Percentiles rank a stretch among this genome's conserved stretches.
These are phyloP conservation scores for Tuber indicum DNA, from an alignment of 495 filamentous ascomycete species.

Conservation along the genomic window DNA sequence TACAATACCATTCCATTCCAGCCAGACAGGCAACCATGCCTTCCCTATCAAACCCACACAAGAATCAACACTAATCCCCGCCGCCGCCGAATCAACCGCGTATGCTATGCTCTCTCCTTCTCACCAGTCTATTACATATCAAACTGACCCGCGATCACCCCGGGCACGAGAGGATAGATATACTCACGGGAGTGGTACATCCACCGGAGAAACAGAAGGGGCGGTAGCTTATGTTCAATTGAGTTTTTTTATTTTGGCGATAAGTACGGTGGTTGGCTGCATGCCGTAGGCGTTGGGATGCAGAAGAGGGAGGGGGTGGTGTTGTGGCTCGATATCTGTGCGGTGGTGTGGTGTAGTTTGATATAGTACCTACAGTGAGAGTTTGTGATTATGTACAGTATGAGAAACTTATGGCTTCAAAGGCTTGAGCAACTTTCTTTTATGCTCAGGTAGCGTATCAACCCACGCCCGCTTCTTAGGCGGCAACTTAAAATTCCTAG, in stretches of 20 bases:
- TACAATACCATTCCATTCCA: neutral
- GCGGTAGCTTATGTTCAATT: too few species aligned
- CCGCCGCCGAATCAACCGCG: neutral
- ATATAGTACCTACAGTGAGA: too few species aligned
- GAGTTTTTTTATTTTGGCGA: neutral
- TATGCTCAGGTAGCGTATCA: conserved; percentile 1
- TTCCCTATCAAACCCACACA: neutral
- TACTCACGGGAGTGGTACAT: neutral
- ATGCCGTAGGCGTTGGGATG: neutral
- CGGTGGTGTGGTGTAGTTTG: neutral
- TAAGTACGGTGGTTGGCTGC: neutral
- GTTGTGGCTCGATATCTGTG: neutral
- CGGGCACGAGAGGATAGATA: neutral
- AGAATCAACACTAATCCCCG: neutral
- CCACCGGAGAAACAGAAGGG: neutral
- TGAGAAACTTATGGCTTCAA: neutral
- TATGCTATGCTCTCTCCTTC: neutral
- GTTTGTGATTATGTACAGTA: neutral
- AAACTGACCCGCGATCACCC: neutral
- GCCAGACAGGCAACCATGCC: neutral
- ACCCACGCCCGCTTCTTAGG: conserved; percentile 15
- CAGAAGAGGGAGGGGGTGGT: neutral
- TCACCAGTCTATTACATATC: neutral
- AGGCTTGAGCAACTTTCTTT: neutral
- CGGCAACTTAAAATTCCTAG: conserved; percentile 29